Percentiles rank a stretch among this genome's conserved stretches.
These are phyloP conservation scores for Ustilago cynodontis DNA, from an alignment of 1,284 basidiomycete species.

Conservation along the genomic window DNA sequence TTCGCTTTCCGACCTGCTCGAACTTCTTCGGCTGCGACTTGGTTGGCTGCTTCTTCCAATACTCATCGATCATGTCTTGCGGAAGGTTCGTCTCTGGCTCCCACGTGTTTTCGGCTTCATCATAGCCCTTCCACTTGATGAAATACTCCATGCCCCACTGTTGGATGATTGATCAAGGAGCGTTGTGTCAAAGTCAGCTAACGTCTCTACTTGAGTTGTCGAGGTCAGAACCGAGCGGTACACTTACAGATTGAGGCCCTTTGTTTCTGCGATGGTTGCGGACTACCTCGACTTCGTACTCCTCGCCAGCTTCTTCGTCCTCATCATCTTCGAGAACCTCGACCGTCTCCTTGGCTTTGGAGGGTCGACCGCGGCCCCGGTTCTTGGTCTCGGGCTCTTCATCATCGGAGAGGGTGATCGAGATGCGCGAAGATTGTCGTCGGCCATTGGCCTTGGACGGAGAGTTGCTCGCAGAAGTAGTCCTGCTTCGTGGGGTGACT, in stretches of 20 bases:
- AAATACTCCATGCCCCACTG: slow-evolving; percentile 42
- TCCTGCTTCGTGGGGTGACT: slow-evolving; percentile 26
- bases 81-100: slow-evolving; percentile 47
- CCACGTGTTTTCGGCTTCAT: slow-evolving; percentile 52
- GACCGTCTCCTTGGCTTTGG: slow-evolving; percentile 15
- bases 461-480: slow-evolving; percentile 26
- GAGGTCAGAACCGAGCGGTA: not conserved
- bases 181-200: not conserved
- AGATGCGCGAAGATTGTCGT: slow-evolving; percentile 2
- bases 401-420: slow-evolving; percentile 28
- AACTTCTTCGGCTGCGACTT: slow-evolving; percentile 49
- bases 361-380: not conserved
- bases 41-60: slow-evolving; percentile 52
- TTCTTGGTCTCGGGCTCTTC: slow-evolving; percentile 23
- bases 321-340: slow-evolving; percentile 27
- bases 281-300: slow-evolving; percentile 51
- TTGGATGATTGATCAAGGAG: not conserved
- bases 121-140: slow-evolving; percentile 56
- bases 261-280: slow-evolving; percentile 28
- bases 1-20: slow-evolving; percentile 25
- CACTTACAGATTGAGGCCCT: slow-evolving; percentile 25
- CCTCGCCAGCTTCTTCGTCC: slow-evolving; percentile 30
- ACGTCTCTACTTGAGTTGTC: not conserved
- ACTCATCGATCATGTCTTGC: slow-evolving; percentile 26
- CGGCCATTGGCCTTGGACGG: slow-evolving; percentile 32